Base-by-base conservation (phyloP, 2,329 filamentous ascomycete genomes). In the Epicoccum sorghinum region DNA sequence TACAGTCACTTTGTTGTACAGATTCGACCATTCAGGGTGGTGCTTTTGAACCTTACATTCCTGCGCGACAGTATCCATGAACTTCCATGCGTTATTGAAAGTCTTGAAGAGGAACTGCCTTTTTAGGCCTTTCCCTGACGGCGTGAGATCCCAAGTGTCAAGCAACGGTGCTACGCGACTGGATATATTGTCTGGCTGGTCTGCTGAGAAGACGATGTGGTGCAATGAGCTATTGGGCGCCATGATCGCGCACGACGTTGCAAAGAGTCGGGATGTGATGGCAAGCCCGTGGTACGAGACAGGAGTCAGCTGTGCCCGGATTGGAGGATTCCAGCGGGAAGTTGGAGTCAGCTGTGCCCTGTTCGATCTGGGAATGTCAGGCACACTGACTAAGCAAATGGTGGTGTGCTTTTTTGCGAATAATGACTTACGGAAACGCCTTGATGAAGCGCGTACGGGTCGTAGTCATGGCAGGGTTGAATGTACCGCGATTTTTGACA, bases 11-110 rank as follows among this genome's bases (percentile, higher is more conserved):
- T 60, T 39, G 30, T 71, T 73, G 52, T 73, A 73, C 23, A 69
- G 35, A 48, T 74, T 74, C 25, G 64, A 63, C 70, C 70, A 74
- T 3, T 62, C 63, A 2, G 71, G 71, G 50, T 74, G 71, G 35
- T 74, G 71, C 13, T 61, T 61, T 45, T 69, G 65, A 25, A 43
- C 52, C 45, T 73, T 73, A 53, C 68, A 72, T 45, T 74, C 64
- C 3, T 69, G 70, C 7, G 71, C 71, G 9, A 74, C 63, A 1
- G 62, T 29, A 5, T 61, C 59, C 71, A 74, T 74, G 57, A 73
- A 73, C 5, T 46, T 60, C 66, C 66, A 74, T 7, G 71, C 70
- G 37, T 61, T 61, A n/a, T 61, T 46, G 49, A 73, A 74, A 9
- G 60, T 64, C 23, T 61, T 44, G 52, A 74, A 74, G 5, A 60